Conservation (phyloP, 2,329 filamentous ascomycete genomes). For the Fusarium succisae region DNA sequence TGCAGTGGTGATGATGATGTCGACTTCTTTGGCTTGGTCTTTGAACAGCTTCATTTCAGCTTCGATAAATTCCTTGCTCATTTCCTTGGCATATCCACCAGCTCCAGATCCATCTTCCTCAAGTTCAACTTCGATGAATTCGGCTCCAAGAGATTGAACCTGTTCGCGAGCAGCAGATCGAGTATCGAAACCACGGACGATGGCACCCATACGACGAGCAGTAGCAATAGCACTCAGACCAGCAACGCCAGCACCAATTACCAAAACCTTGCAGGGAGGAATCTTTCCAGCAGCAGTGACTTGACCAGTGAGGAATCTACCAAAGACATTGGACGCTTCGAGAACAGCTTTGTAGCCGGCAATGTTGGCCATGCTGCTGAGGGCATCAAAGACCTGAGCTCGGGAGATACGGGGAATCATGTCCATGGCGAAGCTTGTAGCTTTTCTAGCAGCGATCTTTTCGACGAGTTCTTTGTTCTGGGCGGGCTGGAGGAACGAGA, state of each 20-base stretch:
- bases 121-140: conserved; percentile 88
- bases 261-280: conserved; percentile 87
- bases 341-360: conserved; percentile 92
- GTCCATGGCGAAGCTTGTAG: conserved; percentile 89
- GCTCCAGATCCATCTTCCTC: conserved; percentile 85
- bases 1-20: conserved; percentile 94
- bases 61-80: conserved; percentile 93
- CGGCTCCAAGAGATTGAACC: conserved; percentile 88
- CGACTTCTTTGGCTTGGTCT: conserved; percentile 86
- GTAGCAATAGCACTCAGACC: conserved; percentile 89
- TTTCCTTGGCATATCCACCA: conserved; percentile 91
- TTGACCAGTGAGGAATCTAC: conserved; percentile 87
- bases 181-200: conserved; percentile 92
- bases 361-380: conserved; percentile 95
- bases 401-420: conserved; percentile 90
- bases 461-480: conserved; percentile 82
- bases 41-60: conserved; percentile 94
- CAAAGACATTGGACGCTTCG: conserved; percentile 89
- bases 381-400: conserved; percentile 86
- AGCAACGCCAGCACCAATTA: conserved; percentile 90
- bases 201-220: conserved; percentile 85
- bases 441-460: conserved; percentile 73
- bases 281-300: conserved; percentile 92
- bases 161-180: conserved; percentile 87
- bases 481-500: conserved; percentile 84